phyloP scores from a whole-genome alignment of 2,329 filamentous ascomycete genomes.

The Aureobasidium sp. region DNA sequence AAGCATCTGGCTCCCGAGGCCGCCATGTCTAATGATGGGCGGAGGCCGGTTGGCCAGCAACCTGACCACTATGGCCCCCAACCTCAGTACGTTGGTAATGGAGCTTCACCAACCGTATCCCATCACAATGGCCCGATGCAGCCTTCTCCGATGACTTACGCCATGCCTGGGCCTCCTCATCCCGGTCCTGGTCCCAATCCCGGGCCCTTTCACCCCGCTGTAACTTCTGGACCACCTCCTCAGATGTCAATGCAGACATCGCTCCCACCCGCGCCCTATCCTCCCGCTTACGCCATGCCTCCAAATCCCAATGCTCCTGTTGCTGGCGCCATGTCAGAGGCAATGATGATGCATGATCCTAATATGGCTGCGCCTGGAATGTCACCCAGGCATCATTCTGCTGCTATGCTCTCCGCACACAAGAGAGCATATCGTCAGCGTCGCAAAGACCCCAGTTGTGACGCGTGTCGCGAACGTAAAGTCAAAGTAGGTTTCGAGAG shows the following conservation, averaged over 20 bases:
- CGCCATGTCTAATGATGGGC: slow-evolving; percentile 5
- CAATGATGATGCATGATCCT: slow-evolving; percentile 16
- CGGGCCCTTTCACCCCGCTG: slow-evolving; percentile 2
- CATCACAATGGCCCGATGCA: slow-evolving; percentile 12
- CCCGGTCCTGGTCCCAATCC: neutral
- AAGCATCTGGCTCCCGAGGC: slow-evolving; percentile 12
- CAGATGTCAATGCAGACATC: slow-evolving; percentile 3
- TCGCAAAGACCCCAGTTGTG: slow-evolving; percentile 93
- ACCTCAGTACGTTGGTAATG: slow-evolving; percentile 6
- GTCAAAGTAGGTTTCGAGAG: slow-evolving; percentile 46
- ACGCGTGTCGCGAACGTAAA: slow-evolving; percentile 83
- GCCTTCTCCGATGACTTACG: slow-evolving; percentile 10
- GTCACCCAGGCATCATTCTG: slow-evolving; percentile 35
- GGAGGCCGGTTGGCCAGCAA: slow-evolving; percentile 5
- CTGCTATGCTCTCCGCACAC: slow-evolving; percentile 60
- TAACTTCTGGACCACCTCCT: neutral
- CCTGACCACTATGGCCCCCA: slow-evolving; percentile 11
- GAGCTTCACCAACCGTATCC: slow-evolving; percentile 7
- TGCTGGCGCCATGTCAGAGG: slow-evolving; percentile 2
- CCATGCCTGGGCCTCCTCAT: slow-evolving; percentile 5
- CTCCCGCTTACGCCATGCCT: slow-evolving; percentile 10
- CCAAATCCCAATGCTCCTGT: neutral
- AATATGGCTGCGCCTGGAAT: slow-evolving; percentile 22
- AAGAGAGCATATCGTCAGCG: slow-evolving; percentile 93
- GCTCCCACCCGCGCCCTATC: slow-evolving; percentile 12